phyloP scores from a whole-genome alignment of 2,329 filamentous ascomycete species.

The Trichophyton benhamiae region DNA sequence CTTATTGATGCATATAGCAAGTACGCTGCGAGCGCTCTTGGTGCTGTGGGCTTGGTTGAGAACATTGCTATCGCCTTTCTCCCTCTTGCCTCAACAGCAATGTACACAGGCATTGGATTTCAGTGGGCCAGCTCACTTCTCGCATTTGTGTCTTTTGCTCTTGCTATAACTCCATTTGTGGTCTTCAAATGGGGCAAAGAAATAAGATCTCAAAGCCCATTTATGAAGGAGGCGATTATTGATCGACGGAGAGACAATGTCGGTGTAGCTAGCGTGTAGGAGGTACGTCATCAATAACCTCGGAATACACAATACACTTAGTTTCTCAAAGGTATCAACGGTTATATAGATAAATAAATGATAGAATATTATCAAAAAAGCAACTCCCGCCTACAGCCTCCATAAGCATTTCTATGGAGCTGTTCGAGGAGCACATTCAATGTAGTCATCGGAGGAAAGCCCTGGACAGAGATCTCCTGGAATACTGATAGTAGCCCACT shows the following conservation, averaged over 20 bases:
- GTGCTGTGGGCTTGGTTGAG: not conserved
- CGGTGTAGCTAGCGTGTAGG: not conserved
- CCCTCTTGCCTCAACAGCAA: constrained; percentile 14
- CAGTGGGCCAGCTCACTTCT: constrained; percentile 17
- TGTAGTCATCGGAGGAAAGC: too few relatives aligned
- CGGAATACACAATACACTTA: too few relatives aligned
- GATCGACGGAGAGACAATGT: not conserved
- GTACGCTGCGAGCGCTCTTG: constrained; percentile 49
- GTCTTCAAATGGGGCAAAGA: not conserved
- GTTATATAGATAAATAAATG: too few relatives aligned
- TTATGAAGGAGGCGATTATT: not conserved
- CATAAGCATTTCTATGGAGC: too few relatives aligned
- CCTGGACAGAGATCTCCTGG: too few relatives aligned
- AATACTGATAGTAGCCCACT: too few relatives aligned
- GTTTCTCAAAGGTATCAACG: too few relatives aligned
- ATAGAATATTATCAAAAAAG: too few relatives aligned
- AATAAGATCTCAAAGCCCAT: not conserved
- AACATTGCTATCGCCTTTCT: constrained; percentile 13
- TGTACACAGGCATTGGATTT: constrained; percentile 16
- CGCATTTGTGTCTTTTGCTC: constrained; percentile 7
- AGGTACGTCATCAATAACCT: too few relatives aligned
- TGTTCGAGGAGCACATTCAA: too few relatives aligned
- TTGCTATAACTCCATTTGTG: constrained; percentile 1
- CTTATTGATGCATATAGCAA: constrained; percentile 50
- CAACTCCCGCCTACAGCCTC: too few relatives aligned